These are phyloP conservation scores for Stagonosporopsis chrysanthemi DNA, from an alignment of 2,329 filamentous ascomycete genomes.

Conservation along the genomic window DNA sequence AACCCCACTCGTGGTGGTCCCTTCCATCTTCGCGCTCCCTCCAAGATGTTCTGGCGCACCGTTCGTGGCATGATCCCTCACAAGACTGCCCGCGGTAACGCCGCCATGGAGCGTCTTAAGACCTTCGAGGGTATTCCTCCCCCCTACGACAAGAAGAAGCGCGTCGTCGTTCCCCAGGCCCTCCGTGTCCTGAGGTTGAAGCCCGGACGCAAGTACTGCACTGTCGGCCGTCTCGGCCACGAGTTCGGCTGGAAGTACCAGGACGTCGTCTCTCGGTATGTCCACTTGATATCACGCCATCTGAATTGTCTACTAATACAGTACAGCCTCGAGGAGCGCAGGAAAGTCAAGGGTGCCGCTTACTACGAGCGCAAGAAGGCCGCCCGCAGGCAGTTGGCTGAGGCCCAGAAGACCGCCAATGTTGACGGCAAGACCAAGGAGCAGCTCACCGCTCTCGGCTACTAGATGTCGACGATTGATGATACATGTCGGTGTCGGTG, in stretches of 20 bases:
- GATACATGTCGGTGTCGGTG: constrained; percentile 40
- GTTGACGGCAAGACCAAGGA: constrained; percentile 86
- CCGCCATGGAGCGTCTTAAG: constrained; percentile 98
- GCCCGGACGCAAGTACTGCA: constrained; percentile 99
- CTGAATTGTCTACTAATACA: constrained; percentile 27
- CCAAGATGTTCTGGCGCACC: constrained; percentile 99
- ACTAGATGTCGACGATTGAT: constrained; percentile 67
- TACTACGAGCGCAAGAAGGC: constrained; percentile 99
- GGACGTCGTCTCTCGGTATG: constrained; percentile 96
- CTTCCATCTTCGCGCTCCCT: constrained; percentile 99
- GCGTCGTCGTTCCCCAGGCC: constrained; percentile 98
- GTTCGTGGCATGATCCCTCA: constrained; percentile 99
- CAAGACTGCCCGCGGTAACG: constrained; percentile 98
- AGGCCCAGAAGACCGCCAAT: constrained; percentile 91
- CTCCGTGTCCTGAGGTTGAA: constrained; percentile 95
- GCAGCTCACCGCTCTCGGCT: constrained; percentile 89
- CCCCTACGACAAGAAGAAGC: constrained; percentile 99
- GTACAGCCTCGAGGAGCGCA: constrained; percentile 93
- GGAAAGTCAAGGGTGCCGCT: constrained; percentile 98
- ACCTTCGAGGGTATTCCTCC: constrained; percentile 99
- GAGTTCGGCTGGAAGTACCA: constrained; percentile 99
- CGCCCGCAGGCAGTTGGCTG: constrained; percentile 84
- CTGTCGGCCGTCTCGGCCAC: constrained; percentile 94
- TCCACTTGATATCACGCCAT: constrained; percentile 38
- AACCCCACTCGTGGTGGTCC: constrained; percentile 99